Percentiles rank a stretch among this genome's conserved stretches.
Evolutionary conservation across 1,284 basidiomycete genomes (phyloP).

Genomic region (Cutaneotrichosporon sp.): DNA sequence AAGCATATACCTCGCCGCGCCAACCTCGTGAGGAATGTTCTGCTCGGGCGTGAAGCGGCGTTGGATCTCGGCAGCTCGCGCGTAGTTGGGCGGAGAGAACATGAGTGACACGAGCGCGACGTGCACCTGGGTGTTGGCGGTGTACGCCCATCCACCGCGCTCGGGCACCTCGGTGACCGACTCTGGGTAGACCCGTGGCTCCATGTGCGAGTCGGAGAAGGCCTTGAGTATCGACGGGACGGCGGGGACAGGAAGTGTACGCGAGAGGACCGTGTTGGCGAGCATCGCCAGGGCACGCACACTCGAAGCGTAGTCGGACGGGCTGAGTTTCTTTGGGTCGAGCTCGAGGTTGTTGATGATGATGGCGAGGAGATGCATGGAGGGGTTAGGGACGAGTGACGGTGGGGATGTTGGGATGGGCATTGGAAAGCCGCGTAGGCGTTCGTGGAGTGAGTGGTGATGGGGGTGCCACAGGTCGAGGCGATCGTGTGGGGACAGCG

Average conservation of each 20-base stretch:
- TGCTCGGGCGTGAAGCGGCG: constrained; percentile 5
- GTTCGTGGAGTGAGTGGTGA: constrained; percentile 41
- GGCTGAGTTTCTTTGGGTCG: constrained; percentile 28
- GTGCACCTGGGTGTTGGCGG: constrained; percentile 50
- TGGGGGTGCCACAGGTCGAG: constrained; percentile 52
- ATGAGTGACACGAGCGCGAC: constrained; percentile 49
- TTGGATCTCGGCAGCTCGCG: constrained; percentile 20
- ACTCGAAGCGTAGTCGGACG: constrained; percentile 36
- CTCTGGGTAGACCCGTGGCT: constrained; percentile 48
- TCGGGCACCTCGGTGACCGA: constrained; percentile 15
- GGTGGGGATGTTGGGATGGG: constrained; percentile 50
- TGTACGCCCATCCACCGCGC: constrained; percentile 41
- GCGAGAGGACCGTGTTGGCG: constrained; percentile 49
- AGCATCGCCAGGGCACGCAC: constrained; percentile 50
- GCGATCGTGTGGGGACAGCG: constrained; percentile 47
- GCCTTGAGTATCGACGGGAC: constrained; percentile 38
- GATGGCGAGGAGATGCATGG: constrained; percentile 28
- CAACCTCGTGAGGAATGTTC: constrained; percentile 6
- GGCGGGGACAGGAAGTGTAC: constrained; percentile 48
- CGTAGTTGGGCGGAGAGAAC: constrained; percentile 46
- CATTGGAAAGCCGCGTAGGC: constrained; percentile 47
- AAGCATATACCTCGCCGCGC: constrained; percentile 35
- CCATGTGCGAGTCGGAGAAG: constrained; percentile 34
- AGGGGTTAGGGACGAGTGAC: constrained; percentile 44
- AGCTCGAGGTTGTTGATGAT: constrained; percentile 39